Evolutionary conservation across 1,139 yeast genomes (phyloP), one percentile per base, ranked within the genome.

Genomic region (Saccharomyces hybrid): DNA sequence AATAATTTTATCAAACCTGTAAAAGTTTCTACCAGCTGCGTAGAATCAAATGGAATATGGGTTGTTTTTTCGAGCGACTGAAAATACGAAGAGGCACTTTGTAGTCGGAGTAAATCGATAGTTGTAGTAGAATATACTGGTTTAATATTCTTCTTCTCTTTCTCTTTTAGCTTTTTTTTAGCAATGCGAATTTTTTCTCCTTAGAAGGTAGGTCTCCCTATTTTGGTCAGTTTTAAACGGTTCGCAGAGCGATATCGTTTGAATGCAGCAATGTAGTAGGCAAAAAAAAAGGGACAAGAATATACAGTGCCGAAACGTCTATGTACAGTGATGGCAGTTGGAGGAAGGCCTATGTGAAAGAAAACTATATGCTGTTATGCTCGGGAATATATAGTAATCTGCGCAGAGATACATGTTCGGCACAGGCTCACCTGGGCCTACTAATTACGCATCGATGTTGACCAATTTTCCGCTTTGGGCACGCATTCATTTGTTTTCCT

Each of bases 161-260:
- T 16, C 44, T 19, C 19, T 38, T 38, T 38, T 38, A 9, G 11
- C n/a, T 13, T 38, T 34, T 34, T 14, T 38, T 38, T 19, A 19
- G 44, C 44, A 19, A 38, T 38, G 25, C 44, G 23, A 11, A 38
- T 38, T 38, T 38, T 32, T 19, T 16, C 44, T 38, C 44, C 44
- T 38, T 38, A 19, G 44, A 38, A 25, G 44, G 44, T 11, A 38
- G 44, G 44, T 38, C 44, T 38, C 44, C 44, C 44, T 38, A 16
- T 38, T 38, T 38, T 38, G 25, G 44, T 38, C 25, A 19, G 13
- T 19, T 16, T 38, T 38, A 19, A 38, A 38, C 44, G 44, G 44
- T 38, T 38, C 44, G 25, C 44, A 38, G 44, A 38, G 44, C 44
- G 44, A 38, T 38, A 38, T 38, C 44, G 44, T 38, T 38, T 38